Base-by-base conservation (phyloP, 2,329 filamentous ascomycete species). In the Apiospora saccharicola region DNA sequence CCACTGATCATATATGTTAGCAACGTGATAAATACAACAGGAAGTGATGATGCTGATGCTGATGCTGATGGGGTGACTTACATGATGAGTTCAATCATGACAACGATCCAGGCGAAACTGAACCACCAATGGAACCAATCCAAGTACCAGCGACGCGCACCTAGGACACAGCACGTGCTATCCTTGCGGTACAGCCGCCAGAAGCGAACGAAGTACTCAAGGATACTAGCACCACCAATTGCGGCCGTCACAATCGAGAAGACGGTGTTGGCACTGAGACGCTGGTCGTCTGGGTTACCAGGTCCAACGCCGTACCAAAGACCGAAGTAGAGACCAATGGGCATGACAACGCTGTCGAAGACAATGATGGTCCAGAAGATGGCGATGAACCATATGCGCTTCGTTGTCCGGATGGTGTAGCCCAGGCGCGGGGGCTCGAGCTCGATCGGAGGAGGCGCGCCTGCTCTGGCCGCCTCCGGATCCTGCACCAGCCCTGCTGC, bases 321-420 rank as follows among this genome's bases (percentile, higher is more conserved):
- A 67, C 86, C 84, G 82, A 89, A 91, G 80, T 91, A 91, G 4
- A 91, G 82, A 4, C 83, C 85, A 72, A 91, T 84, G 30, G 90
- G 90, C 80, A 90, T 87, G 72, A 83, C 86, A 72, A 90, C 82
- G 70, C 86, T 88, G 80, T 91, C 89, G 71, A 91, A 77, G 22
- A 90, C 78, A 71, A 91, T 89, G 47, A 91, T 79, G 0, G 82
- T 82, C 89, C 89, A 91, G 81, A 91, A 91, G 73, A 88, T 81
- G 67, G 85, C 81, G 73, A 91, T 90, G 61, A 85, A 82, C 80
- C 85, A 86, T 76, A 89, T 89, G 14, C 67, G 67, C 57, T 64
- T 64, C 64, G 89, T 74, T 22, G 73, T 74, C 12, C 71, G 71
- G 26, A 74, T 57, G 8, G 74, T 74, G 72, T 75, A 75, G 67